Conservation (phyloP, 2,329 filamentous ascomycete species). For the Diaporthe sp. region DNA sequence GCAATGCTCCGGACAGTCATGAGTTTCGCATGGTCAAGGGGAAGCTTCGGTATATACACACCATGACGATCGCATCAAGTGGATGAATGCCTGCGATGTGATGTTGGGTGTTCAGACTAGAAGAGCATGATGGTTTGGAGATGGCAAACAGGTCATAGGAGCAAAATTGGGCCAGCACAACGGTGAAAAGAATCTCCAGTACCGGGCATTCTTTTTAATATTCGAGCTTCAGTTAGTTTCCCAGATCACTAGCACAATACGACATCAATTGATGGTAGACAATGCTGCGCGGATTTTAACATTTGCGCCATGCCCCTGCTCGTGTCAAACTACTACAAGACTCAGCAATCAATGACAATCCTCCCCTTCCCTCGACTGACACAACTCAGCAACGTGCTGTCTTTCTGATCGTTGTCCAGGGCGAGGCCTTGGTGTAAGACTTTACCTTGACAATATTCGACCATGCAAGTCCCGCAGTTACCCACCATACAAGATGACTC, state of each 20-base stretch:
- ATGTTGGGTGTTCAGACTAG: neutral
- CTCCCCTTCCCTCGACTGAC: neutral
- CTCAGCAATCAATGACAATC: conserved; percentile 1
- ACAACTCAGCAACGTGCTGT: conserved; percentile 1
- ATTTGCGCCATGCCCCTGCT: neutral
- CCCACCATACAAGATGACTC: conserved; percentile 50
- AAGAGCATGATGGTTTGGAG: neutral
- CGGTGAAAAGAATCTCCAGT: neutral
- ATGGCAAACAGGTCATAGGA: neutral
- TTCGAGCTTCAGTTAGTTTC: neutral
- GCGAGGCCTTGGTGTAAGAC: neutral
- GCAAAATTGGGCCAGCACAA: neutral
- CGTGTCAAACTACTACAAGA: neutral
- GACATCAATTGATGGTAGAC: too few species aligned
- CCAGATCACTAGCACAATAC: neutral
- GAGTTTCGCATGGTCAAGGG: conserved; percentile 49
- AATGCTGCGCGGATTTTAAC: neutral
- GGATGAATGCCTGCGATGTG: neutral
- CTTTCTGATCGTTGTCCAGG: neutral
- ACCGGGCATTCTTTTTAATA: neutral
- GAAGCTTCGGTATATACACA: conserved; percentile 49
- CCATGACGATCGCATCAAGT: conserved; percentile 45
- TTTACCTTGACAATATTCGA: conserved; percentile 45
- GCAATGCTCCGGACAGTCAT: conserved; percentile 48
- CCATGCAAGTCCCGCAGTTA: conserved; percentile 50